Base-by-base conservation (phyloP, 495 filamentous ascomycete species). In the Staphylotrichum longicolle region DNA sequence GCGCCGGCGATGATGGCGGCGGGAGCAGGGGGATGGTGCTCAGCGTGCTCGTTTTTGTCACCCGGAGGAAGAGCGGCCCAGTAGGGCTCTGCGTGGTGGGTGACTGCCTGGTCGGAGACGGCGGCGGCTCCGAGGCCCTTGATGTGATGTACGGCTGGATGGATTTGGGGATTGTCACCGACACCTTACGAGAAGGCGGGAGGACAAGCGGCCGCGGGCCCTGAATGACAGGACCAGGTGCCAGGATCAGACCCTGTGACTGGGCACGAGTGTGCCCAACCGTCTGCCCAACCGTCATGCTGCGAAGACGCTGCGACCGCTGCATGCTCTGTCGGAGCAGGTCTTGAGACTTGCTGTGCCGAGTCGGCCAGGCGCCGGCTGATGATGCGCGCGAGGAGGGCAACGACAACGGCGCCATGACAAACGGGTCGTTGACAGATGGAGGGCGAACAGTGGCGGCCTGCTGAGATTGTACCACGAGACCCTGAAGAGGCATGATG, bases 41-140 rank as follows among this genome's bases (percentile, higher is more conserved):
- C 11, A 65, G 41, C 15, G 58, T 64, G 63, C 63, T 65, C 2
- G 63, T 65, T 42, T 61, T 65, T 45, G 63, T 65, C 1, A 61
- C 35, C 2, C 58, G 58, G 7, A 54, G 53, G 49, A 65, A 61
- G 10, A 61, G 47, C 14, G 63, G 63, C 3, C 63, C 63, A 7
- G 40, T 47, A 0, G 63, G 63, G 32, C 53, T 64, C 10, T 53
- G 39, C n/a, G 14, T 33, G 3, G 35, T 49, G 1, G 30, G 40
- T 11, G 54, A 52, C 7, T 33, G 33, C 15, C 51, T 39, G 7
- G 61, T 52, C 6, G 61, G 54, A 2, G 61, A 54, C 7, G 61
- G 54, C 39, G 54, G 61, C 12, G 61, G 61, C 33, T 39, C 61
- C n/a, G 58, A 49, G 27, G 46, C 41, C 41, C 54, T 8, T 4